Conservation (phyloP, 495 filamentous ascomycete genomes). For the Aspergillus nanangensis region DNA sequence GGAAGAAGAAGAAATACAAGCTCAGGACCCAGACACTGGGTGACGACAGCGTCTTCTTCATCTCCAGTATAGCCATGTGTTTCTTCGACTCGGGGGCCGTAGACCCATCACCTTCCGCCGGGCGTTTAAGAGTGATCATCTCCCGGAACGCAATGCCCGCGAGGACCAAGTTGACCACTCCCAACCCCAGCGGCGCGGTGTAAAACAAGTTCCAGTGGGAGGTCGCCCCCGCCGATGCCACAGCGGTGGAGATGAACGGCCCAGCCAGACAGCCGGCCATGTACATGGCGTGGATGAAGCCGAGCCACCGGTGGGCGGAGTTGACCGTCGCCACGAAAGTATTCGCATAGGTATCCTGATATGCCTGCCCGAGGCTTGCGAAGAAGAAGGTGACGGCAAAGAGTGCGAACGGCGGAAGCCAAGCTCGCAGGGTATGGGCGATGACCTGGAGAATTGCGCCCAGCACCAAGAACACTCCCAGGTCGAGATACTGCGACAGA, state of each 20-base stretch:
- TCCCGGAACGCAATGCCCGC: slow-evolving; percentile 21
- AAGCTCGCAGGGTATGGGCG: slow-evolving; percentile 22
- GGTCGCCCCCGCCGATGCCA: slow-evolving; percentile 17
- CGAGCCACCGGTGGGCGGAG: slow-evolving; percentile 27
- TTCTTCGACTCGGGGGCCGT: background rate
- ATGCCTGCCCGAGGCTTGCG: slow-evolving; percentile 28
- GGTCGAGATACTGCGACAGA: slow-evolving; percentile 21
- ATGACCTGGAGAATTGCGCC: slow-evolving; percentile 23
- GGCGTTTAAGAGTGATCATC: slow-evolving; percentile 7
- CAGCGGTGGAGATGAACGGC: slow-evolving; percentile 23
- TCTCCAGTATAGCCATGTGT: slow-evolving; percentile 15
- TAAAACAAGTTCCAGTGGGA: slow-evolving; percentile 27
- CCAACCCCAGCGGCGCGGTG: slow-evolving; percentile 19
- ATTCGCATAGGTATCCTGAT: slow-evolving; percentile 32
- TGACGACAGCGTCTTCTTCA: slow-evolving; percentile 17
- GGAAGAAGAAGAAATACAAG: slow-evolving; percentile 30
- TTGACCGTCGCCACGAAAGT: slow-evolving; percentile 22
- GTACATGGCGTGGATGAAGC: slow-evolving; percentile 36
- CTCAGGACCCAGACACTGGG: slow-evolving; percentile 27
- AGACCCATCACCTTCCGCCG: background rate
- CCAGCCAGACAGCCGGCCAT: slow-evolving; percentile 29
- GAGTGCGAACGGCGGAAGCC: slow-evolving; percentile 25
- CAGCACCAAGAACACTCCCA: slow-evolving; percentile 21
- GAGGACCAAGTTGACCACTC: slow-evolving; percentile 17
- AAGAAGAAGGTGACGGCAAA: slow-evolving; percentile 28